Conservation (phyloP, 2,329 filamentous ascomycete species). For the Hymenoscyphus infarciens region DNA sequence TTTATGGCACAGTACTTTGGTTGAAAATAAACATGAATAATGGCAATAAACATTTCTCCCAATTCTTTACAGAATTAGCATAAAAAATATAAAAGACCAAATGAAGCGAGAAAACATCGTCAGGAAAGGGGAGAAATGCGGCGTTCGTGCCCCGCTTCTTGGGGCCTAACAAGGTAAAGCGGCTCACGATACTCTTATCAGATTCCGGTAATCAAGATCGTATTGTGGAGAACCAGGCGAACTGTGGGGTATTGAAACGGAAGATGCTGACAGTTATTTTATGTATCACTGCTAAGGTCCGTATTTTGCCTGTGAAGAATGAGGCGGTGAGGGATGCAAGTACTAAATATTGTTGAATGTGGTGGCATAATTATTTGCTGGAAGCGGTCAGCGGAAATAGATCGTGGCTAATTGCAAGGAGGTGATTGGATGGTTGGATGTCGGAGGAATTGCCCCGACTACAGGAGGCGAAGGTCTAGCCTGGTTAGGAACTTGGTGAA, state of each 20-base stretch:
- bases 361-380: neutral
- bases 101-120: too few relatives aligned
- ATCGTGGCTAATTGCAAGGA: constrained; percentile 8
- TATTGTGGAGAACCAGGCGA: constrained; percentile 15
- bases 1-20: too few relatives aligned
- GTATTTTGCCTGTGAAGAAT: too few relatives aligned
- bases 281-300: too few relatives aligned
- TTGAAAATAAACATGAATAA: too few relatives aligned
- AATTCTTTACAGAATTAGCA: too few relatives aligned
- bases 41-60: too few relatives aligned
- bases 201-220: constrained; percentile 18
- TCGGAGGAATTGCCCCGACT: neutral
- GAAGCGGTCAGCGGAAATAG: constrained; percentile 19
- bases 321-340: constrained; percentile 12
- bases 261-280: neutral
- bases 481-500: neutral
- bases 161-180: too few relatives aligned
- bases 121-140: too few relatives aligned
- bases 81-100: too few relatives aligned
- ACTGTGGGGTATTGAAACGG: constrained; percentile 17
- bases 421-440: constrained; percentile 8
- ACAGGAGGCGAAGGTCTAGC: neutral
- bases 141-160: too few relatives aligned
- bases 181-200: neutral
- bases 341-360: constrained; percentile 6